phyloP scores from a whole-genome alignment of 2,329 filamentous ascomycete genomes.

The Aspergillus tanneri region DNA sequence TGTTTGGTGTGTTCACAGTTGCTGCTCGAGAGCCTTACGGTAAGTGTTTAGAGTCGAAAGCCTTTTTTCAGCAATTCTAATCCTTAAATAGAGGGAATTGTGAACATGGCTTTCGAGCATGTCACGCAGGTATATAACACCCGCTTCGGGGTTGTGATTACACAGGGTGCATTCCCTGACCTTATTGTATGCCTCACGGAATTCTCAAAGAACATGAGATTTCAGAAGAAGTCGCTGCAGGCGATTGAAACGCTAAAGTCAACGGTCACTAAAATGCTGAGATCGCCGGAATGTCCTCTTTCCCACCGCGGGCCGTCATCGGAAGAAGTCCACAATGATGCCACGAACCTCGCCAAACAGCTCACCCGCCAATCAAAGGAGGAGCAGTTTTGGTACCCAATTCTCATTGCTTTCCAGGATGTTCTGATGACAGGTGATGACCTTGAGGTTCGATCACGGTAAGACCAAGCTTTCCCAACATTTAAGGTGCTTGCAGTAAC shows the following conservation, averaged over 20 bases:
- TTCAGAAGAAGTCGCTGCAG: constrained; percentile 97
- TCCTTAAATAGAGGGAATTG: constrained; percentile 70
- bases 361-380: constrained; percentile 83
- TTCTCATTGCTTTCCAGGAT: constrained; percentile 97
- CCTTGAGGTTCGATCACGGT: constrained; percentile 80
- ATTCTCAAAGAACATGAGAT: constrained; percentile 97
- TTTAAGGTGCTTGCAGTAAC: constrained; percentile 10
- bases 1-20: constrained; percentile 98
- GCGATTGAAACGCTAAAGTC: constrained; percentile 94
- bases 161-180: constrained; percentile 94
- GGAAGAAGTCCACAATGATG: constrained; percentile 44
- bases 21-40: constrained; percentile 85
- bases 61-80: constrained; percentile 19
- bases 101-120: constrained; percentile 95
- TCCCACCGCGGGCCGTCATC: constrained; percentile 61
- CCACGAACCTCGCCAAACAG: constrained; percentile 57
- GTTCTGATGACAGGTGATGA: constrained; percentile 99
- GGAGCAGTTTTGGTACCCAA: constrained; percentile 98
- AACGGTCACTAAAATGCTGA: constrained; percentile 90
- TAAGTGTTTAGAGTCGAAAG: constrained; percentile 38
- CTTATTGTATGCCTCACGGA: constrained; percentile 94
- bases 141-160: constrained; percentile 92
- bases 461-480: constrained; percentile 19
- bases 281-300: constrained; percentile 90
- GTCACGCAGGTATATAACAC: constrained; percentile 94